Evolutionary conservation across 2,329 filamentous ascomycete genomes (phyloP), one percentile per base, ranked within the genome.

Genomic region (Ambrosiella beaveri): DNA sequence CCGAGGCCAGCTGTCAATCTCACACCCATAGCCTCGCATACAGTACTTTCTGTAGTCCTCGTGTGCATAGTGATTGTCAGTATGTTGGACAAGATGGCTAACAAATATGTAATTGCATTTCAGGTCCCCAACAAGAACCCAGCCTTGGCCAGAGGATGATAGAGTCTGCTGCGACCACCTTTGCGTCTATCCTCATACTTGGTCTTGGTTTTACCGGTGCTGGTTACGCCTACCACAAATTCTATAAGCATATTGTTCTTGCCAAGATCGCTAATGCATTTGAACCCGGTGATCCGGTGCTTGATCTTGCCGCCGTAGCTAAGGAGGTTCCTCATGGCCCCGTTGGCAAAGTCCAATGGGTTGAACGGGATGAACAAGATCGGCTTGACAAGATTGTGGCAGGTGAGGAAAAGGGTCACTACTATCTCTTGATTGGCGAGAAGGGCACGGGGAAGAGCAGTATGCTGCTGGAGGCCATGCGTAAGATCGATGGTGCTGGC

Each of bases 401-500:
- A 53, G 93, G 93, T 1, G 71, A 75, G 2, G 75, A 80, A 36
- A 74, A 75, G 51, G 93, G 93, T 9, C 89, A 94, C 66, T 98
- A 98, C 66, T 87, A 93, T 69, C 77, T 98, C 1, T 74, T 98
- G 1, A 82, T 97, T 52, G 93, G 93, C 50, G 93, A 97, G 67
- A 97, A 98, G 71, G 93, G 93, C 4, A 94, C 88, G 0, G 93
- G 93, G 6, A 98, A 98, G 74, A 94, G 87, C 61, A 94, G 87
- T 63, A 97, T 98, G 93, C 73, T 98, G 39, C 65, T 98, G 17
- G 88, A 97, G 67, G 88, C 88, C 7, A 98, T 98, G 91, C 82
- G 84, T 57, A 94, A 94, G 69, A 84, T 90, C 58, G 80, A 95
- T 62, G 93, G 89, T 3, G 85, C 93, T 61, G 88, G 88, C 19